Percentiles rank a stretch among this genome's conserved stretches.
Conservation (phyloP, 257 asterid species). For the Rhazya stricta region DNA sequence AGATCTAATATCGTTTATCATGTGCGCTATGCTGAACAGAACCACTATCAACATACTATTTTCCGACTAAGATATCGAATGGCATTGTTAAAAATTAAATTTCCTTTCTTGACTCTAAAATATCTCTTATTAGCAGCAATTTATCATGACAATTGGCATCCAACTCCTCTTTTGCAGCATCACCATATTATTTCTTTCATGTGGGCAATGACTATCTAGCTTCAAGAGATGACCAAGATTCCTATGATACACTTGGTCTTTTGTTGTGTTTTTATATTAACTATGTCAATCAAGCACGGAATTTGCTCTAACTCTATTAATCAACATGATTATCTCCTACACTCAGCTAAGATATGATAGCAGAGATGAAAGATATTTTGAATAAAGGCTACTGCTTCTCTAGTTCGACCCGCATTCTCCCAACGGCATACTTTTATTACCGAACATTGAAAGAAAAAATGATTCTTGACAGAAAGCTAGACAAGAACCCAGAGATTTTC, state of each 20-base stretch:
- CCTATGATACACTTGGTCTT: neutral
- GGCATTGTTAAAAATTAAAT: neutral
- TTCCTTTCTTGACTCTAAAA: neutral
- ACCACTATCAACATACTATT: neutral
- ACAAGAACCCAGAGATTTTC: neutral
- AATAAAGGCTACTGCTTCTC: neutral
- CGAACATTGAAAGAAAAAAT: neutral
- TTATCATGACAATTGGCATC: neutral
- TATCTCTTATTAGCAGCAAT: neutral
- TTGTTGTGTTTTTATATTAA: neutral
- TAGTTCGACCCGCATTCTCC: neutral
- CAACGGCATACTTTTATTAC: neutral
- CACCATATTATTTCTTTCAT: neutral
- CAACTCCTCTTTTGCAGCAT: neutral
- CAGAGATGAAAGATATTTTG: neutral
- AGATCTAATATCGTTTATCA: neutral
- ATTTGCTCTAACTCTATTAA: neutral
- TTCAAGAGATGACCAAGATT: neutral
- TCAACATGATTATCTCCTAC: neutral
- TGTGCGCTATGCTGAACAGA: neutral
- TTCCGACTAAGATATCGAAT: neutral
- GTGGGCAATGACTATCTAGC: neutral
- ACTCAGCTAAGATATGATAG: neutral
- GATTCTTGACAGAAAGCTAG: neutral
- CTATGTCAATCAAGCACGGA: neutral